These are phyloP conservation scores for Ophiostoma fasciatum DNA, from an alignment of 2,329 filamentous ascomycete genomes.

Conservation along the genomic window DNA sequence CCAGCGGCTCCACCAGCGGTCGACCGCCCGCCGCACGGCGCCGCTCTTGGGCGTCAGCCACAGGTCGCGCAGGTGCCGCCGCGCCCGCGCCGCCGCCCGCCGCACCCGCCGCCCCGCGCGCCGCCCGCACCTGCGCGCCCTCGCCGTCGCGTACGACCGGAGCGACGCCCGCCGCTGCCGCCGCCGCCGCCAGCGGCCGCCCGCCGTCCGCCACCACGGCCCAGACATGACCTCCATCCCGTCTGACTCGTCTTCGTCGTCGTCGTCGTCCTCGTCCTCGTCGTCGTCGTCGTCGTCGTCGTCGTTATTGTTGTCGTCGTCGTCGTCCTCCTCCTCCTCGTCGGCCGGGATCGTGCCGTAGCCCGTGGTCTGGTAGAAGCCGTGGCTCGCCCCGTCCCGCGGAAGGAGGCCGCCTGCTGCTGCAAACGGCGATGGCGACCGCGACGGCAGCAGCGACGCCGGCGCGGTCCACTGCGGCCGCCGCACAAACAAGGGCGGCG, in stretches of 20 bases:
- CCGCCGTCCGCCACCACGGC: too few species aligned
- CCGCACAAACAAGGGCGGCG: background rate
- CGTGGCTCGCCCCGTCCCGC: background rate
- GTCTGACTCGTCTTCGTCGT: background rate
- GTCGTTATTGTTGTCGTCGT: background rate
- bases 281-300: conserved; percentile 2
- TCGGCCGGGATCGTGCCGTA: conserved; percentile 6
- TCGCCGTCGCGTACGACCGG: too few species aligned
- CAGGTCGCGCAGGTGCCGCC: conserved; percentile 30
- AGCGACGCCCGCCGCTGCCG: too few species aligned
- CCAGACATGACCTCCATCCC: too few species aligned
- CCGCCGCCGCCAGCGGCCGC: background rate
- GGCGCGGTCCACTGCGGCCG: conserved; percentile 4
- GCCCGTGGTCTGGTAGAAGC: conserved; percentile 6
- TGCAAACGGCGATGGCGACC: conserved; percentile 5
- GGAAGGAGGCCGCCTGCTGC: background rate
- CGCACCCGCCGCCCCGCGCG: conserved; percentile 14
- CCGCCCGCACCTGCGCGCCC: too few species aligned
- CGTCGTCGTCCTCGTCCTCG: background rate
- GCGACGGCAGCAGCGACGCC: conserved; percentile 1
- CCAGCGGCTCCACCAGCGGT: conserved; percentile 50
- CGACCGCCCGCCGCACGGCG: conserved; percentile 42
- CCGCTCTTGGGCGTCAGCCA: conserved; percentile 46
- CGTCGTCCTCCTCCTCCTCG: background rate
- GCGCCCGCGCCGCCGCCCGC: conserved; percentile 14